phyloP scores from a whole-genome alignment of 768 basidiomycete species.

The Tulasnella sp. region DNA sequence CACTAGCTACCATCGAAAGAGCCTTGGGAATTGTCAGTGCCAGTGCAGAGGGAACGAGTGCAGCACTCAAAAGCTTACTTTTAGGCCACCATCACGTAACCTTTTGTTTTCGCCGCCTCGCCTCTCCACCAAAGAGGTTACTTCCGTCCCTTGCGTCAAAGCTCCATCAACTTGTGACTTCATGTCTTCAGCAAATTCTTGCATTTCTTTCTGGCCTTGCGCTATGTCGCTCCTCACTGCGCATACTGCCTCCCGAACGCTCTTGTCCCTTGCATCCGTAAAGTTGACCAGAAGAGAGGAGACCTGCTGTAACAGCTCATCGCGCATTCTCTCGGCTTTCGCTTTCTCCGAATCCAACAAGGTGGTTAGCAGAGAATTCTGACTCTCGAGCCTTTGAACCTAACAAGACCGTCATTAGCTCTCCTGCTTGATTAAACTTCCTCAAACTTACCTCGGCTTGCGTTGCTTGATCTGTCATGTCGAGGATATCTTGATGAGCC shows the following conservation, averaged over 20 bases:
- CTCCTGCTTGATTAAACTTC: not conserved
- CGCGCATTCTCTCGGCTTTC: conserved; percentile 53
- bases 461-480: conserved; percentile 18
- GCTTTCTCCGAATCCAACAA: conserved; percentile 53
- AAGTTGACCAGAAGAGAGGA: conserved; percentile 61
- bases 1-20: no score
- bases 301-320: conserved; percentile 62
- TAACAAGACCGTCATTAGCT: conserved; percentile 6
- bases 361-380: conserved; percentile 51
- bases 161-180: conserved; percentile 32
- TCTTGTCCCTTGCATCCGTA: conserved; percentile 50
- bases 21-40: no score
- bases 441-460: conserved; percentile 20
- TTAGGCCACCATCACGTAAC: conserved; percentile 34
- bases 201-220: conserved; percentile 40
- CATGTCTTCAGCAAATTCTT: conserved; percentile 38
- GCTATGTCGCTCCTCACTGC: conserved; percentile 43
- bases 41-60: no score
- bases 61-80: no score
- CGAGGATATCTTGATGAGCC: conserved; percentile 31
- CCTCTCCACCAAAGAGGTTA: not conserved
- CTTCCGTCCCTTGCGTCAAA: conserved; percentile 9
- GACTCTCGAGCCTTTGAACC: conserved; percentile 48
- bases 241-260: conserved; percentile 45
- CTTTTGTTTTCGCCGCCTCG: conserved; percentile 39